phyloP scores from a whole-genome alignment of 495 filamentous ascomycete species.

The Talaromyces trachyspermus region DNA sequence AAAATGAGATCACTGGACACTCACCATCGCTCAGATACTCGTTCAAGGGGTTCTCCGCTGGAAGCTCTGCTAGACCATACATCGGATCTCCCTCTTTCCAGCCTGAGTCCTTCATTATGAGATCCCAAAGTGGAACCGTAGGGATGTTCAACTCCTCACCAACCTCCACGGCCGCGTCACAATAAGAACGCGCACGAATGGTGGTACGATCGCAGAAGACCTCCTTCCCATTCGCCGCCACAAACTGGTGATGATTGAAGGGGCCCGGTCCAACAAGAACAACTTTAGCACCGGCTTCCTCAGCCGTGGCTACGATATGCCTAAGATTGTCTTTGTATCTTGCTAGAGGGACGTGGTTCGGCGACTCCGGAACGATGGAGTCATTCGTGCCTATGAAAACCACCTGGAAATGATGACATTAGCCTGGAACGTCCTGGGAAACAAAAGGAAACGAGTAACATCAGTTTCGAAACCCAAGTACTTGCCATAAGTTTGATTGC shows the following conservation, averaged over 20 bases:
- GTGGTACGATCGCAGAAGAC: background rate
- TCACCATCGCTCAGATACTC: background rate
- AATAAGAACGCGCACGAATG: background rate
- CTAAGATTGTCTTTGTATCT: slow-evolving; percentile 63
- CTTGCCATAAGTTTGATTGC: slow-evolving; percentile 61
- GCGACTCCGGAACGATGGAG: slow-evolving; percentile 51
- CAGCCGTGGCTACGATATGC: slow-evolving; percentile 39
- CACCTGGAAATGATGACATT: slow-evolving; percentile 34
- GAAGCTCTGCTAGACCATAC: background rate
- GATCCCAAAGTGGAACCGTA: background rate
- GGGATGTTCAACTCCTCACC: background rate
- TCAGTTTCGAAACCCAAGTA: background rate
- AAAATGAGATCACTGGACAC: background rate
- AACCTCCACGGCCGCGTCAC: background rate
- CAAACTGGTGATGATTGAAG: slow-evolving; percentile 4
- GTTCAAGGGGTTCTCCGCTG: background rate
- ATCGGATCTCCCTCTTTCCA: slow-evolving; percentile 2
- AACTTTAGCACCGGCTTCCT: background rate
- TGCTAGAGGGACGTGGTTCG: slow-evolving; percentile 66
- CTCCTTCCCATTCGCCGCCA: background rate
- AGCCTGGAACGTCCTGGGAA: too few species aligned
- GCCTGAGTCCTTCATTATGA: background rate
- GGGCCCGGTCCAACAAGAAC: background rate
- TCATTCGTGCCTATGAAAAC: slow-evolving; percentile 87
- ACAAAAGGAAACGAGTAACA: background rate